phyloP scores from a whole-genome alignment of 108 stramenopile genomes.

The Nitzschia putrida region DNA sequence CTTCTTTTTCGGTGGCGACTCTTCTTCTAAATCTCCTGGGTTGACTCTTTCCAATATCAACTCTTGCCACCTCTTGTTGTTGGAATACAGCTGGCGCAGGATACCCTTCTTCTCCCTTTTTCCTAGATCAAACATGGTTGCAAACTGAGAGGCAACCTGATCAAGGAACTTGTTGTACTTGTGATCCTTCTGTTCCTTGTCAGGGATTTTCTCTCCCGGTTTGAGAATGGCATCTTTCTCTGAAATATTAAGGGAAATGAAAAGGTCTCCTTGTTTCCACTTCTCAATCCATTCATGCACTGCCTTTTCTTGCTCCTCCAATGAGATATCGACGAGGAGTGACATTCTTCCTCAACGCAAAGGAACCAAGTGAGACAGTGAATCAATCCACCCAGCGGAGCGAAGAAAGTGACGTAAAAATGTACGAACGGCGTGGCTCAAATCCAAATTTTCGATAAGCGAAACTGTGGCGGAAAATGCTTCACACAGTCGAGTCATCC shows the following conservation, averaged over 20 bases:
- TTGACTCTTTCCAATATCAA: neutral
- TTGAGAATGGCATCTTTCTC: constrained; percentile 14
- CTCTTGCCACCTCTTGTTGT: constrained; percentile 5
- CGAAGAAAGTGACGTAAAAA: too few relatives aligned
- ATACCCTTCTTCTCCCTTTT: constrained; percentile 3
- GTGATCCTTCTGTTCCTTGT: constrained; percentile 8
- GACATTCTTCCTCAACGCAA: too few relatives aligned
- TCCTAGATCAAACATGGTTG: neutral
- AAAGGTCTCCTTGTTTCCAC: constrained; percentile 15
- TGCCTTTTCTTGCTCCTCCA: neutral
- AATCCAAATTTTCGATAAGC: too few relatives aligned
- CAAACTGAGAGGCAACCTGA: neutral
- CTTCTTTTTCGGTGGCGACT: neutral
- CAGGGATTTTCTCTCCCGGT: constrained; percentile 5
- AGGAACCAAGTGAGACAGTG: too few relatives aligned
- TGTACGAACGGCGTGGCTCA: too few relatives aligned
- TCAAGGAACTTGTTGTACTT: constrained; percentile 15
- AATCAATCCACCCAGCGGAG: too few relatives aligned
- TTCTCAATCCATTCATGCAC: constrained; percentile 7
- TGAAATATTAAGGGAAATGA: neutral
- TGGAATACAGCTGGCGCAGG: neutral
- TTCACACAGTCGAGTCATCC: too few relatives aligned
- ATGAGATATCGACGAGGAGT: too few relatives aligned
- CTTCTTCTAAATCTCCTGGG: neutral
- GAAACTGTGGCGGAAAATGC: too few relatives aligned